Conservation (phyloP, 805 yeast genomes). For the Naumovozyma castellii region DNA sequence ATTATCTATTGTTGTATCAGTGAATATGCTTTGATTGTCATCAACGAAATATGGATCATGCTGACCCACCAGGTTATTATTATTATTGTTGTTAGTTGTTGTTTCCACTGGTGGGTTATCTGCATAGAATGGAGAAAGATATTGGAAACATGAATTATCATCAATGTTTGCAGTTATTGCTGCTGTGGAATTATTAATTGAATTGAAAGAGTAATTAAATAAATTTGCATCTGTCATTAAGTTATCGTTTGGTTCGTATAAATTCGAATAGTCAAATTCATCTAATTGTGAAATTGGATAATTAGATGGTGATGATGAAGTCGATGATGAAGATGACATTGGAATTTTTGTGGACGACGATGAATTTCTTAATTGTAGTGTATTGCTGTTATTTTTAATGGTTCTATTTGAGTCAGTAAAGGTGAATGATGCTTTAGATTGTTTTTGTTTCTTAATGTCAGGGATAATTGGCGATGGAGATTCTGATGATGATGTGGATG, state of each 20-base stretch:
- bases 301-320: neutral
- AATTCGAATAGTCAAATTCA: constrained; percentile 1
- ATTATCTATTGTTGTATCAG: constrained; percentile 14
- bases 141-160: neutral
- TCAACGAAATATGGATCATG: neutral
- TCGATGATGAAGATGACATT: neutral
- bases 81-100: neutral
- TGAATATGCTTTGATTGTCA: constrained; percentile 10
- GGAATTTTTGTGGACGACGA: neutral
- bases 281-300: neutral
- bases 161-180: neutral
- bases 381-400: neutral
- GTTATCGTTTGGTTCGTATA: constrained; percentile 2
- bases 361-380: neutral
- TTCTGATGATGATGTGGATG: neutral
- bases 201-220: constrained; percentile 1
- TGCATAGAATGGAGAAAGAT: neutral
- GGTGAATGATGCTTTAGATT: neutral
- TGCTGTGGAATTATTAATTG: neutral
- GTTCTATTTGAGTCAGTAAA: neutral
- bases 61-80: neutral
- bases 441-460: neutral
- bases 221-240: constrained; percentile 1
- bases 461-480: neutral
- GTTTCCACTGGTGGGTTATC: neutral